Conservation (phyloP, 495 filamentous ascomycete genomes). For the Lichenothelia convexa region DNA sequence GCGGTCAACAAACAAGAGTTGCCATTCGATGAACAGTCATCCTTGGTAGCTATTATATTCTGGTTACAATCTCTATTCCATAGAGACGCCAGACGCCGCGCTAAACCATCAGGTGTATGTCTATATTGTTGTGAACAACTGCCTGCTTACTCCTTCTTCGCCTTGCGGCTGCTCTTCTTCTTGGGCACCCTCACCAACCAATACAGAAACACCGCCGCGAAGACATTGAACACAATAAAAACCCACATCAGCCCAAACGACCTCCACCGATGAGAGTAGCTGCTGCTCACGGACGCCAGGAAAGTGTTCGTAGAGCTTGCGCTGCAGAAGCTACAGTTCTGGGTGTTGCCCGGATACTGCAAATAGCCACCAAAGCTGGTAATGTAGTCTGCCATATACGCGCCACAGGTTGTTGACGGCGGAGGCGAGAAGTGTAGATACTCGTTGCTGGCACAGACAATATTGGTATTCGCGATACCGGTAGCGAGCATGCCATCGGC, state of each 20-base stretch:
- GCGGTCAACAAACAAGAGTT: no score
- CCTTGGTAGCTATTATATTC: no score
- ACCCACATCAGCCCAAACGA: constrained; percentile 32
- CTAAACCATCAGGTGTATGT: no score
- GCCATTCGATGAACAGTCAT: no score
- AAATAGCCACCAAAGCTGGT: constrained; percentile 14
- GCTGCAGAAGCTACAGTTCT: constrained; percentile 18
- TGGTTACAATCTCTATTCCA: no score
- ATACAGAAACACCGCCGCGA: constrained; percentile 19
- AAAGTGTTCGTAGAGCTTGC: constrained; percentile 21
- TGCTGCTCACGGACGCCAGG: constrained; percentile 12
- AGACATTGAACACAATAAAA: constrained; percentile 23
- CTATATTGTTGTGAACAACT: no score
- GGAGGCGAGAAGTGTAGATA: constrained; percentile 20
- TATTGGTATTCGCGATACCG: constrained; percentile 20
- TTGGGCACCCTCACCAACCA: constrained; percentile 24
- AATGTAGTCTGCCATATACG: constrained; percentile 18
- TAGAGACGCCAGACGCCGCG: no score
- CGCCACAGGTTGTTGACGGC: constrained; percentile 14
- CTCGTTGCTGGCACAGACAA: constrained; percentile 22
- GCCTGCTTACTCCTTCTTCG: constrained; percentile 6
- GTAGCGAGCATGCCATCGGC: constrained; percentile 20
- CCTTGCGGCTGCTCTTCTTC: constrained; percentile 13
- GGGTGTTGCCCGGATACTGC: constrained; percentile 13
- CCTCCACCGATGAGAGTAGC: constrained; percentile 21